Evolutionary conservation across 2,329 filamentous ascomycete genomes (phyloP).

Genomic region (Ceratocystis smalleyi): DNA sequence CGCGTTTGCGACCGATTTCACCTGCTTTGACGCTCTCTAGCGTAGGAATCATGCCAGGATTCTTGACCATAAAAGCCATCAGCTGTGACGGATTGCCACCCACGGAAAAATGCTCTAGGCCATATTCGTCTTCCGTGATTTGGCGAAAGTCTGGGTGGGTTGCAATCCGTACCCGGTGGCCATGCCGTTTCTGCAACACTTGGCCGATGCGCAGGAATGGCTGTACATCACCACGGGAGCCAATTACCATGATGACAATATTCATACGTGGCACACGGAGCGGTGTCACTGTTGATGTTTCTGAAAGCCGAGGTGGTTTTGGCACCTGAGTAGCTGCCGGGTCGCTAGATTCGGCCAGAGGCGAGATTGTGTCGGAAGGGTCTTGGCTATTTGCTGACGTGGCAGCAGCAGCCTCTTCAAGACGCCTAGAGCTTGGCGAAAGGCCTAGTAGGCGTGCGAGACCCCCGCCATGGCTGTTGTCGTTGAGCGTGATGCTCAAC

Average conservation of each 20-base stretch:
- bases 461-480: constrained; percentile 54
- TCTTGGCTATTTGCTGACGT: background rate
- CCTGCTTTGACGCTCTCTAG: constrained; percentile 57
- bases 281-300: constrained; percentile 1
- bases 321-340: constrained; percentile 10
- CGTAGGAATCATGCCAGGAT: constrained; percentile 60
- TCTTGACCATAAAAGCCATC: constrained; percentile 83
- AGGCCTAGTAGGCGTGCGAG: constrained; percentile 32
- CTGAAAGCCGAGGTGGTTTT: constrained; percentile 11
- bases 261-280: constrained; percentile 35
- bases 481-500: constrained; percentile 55
- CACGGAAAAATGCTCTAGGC: constrained; percentile 65
- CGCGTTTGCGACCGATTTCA: constrained; percentile 51
- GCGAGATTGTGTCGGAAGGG: background rate
- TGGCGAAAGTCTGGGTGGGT: constrained; percentile 65
- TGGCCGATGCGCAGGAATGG: constrained; percentile 64
- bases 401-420: background rate
- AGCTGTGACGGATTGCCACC: constrained; percentile 66
- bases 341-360: background rate
- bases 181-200: constrained; percentile 52
- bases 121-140: constrained; percentile 53
- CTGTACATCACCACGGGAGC: constrained; percentile 64
- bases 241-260: constrained; percentile 73
- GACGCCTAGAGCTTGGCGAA: background rate
- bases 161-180: constrained; percentile 61